Percentiles rank a stretch among this genome's conserved stretches.
Conservation (phyloP, 768 basidiomycete species). For the Gymnopilus junonius region DNA sequence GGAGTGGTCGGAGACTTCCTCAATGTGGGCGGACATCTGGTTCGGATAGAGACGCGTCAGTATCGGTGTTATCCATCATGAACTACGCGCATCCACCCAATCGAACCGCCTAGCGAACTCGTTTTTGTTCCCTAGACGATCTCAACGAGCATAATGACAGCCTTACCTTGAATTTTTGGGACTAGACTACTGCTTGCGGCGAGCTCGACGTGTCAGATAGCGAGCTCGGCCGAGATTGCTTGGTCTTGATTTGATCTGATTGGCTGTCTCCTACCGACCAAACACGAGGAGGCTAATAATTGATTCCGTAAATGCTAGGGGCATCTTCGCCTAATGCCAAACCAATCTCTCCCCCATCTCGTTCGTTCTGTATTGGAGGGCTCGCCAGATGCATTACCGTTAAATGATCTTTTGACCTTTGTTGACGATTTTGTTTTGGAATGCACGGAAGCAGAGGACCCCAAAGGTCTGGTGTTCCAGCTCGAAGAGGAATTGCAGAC, state of each 20-base stretch:
- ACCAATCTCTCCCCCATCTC: constrained; percentile 38
- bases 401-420: constrained; percentile 50
- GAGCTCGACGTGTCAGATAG: constrained; percentile 43
- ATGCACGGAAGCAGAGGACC: constrained; percentile 50
- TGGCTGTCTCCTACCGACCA: constrained; percentile 21
- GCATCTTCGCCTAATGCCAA: constrained; percentile 21
- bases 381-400: constrained; percentile 52
- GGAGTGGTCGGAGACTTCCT: constrained; percentile 88
- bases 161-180: constrained; percentile 35
- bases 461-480: constrained; percentile 46
- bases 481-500: constrained; percentile 72
- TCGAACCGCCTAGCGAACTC: not conserved
- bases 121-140: constrained; percentile 4
- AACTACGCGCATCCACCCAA: constrained; percentile 38
- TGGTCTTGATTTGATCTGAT: constrained; percentile 35
- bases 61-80: constrained; percentile 32
- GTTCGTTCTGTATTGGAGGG: constrained; percentile 62
- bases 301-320: constrained; percentile 8
- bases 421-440: constrained; percentile 62
- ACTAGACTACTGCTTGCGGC: constrained; percentile 25
- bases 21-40: constrained; percentile 83
- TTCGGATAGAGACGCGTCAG: constrained; percentile 27
- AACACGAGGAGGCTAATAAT: constrained; percentile 9
- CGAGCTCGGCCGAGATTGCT: constrained; percentile 35
- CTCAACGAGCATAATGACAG: constrained; percentile 15